Base-by-base conservation (phyloP, 2,329 filamentous ascomycete genomes). In the Cytospora schulzeri region DNA sequence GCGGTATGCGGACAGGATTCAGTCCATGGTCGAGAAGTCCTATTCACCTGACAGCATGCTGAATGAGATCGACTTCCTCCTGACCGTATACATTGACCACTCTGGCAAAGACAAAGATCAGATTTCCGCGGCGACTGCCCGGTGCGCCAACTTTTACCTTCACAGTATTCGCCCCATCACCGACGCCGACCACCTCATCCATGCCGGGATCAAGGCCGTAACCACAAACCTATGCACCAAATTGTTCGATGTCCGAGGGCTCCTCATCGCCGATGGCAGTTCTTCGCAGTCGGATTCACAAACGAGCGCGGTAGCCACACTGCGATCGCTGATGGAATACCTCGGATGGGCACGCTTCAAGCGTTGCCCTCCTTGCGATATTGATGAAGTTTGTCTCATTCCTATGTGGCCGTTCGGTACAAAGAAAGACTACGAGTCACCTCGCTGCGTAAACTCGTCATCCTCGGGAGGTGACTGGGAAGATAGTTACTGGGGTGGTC, bases 1-100 rank as follows among this genome's bases (percentile, higher is more conserved):
- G 5, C 82, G 90, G 1, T 92, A 89, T 69, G 81, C 82, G 4
- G 77, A 83, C 35, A 79, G 86, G 28, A 75, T 93, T 31, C 68
- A 69, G 3, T 71, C 77, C 6, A 76, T 85, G 69, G 73, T 71
- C 0, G 70, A 74, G 31, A 69, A 65, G 2, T 69, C 72, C 2
- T 66, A 72, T 5, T 69, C 74, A 0, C 68, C 74, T 3, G 64
- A 69, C 9, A 24, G 71, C 1, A 75, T 83, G 29, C 68, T 74
- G 19, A 66, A 69, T 3, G 76, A 79, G 68, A 50, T 83, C 1
- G 75, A 78, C 57, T 68, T 71, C 19, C 71, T 81, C 8, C 71
- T 83, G 1, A 75, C 79, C 38, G 71, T 77, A 8, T 81, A 78
- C 68, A 75, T 83, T n/a, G 76, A 84, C 67, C 77, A 81, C 70